These are phyloP conservation scores for Yamadazyma triangularis DNA, from an alignment of 1,139 yeast species.

Conservation along the genomic window DNA sequence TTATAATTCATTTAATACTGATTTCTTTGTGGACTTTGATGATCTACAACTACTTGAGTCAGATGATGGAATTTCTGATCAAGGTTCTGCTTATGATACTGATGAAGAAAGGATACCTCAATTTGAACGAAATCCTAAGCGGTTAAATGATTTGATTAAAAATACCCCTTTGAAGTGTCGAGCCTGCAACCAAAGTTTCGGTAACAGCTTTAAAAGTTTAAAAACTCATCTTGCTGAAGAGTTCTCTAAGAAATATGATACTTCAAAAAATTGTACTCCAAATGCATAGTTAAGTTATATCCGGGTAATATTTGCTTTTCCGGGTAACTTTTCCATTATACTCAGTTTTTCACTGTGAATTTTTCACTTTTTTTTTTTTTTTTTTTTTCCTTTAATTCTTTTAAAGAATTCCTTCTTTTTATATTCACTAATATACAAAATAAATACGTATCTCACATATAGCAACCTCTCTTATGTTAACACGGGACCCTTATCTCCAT, in stretches of 20 bases:
- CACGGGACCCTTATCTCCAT: slow-evolving; percentile 41
- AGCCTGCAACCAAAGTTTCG: slow-evolving; percentile 45
- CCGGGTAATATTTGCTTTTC: too few species aligned
- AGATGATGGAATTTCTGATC: background rate
- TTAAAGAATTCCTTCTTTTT: too few species aligned
- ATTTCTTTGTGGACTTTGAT: slow-evolving; percentile 57
- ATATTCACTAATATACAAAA: too few species aligned
- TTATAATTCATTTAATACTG: slow-evolving; percentile 65
- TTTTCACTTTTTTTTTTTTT: too few species aligned
- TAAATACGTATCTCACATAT: too few species aligned
- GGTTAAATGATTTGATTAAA: slow-evolving; percentile 26
- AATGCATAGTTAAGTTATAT: slow-evolving; percentile 3
- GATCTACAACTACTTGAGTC: slow-evolving; percentile 11
- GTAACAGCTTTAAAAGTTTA: slow-evolving; percentile 40
- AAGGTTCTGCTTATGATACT: slow-evolving; percentile 14
- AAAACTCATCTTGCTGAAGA: slow-evolving; percentile 49
- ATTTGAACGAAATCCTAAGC: slow-evolving; percentile 6
- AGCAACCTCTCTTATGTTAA: too few species aligned
- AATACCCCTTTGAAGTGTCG: slow-evolving; percentile 43
- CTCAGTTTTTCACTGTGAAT: too few species aligned
- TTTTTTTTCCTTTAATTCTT: too few species aligned
- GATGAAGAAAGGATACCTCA: background rate
- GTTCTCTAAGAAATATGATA: slow-evolving; percentile 19
- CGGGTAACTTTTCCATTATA: too few species aligned
- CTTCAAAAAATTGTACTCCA: slow-evolving; percentile 4